Conservation (phyloP, 2,329 filamentous ascomycete species). For the Biscogniauxia marginata region DNA sequence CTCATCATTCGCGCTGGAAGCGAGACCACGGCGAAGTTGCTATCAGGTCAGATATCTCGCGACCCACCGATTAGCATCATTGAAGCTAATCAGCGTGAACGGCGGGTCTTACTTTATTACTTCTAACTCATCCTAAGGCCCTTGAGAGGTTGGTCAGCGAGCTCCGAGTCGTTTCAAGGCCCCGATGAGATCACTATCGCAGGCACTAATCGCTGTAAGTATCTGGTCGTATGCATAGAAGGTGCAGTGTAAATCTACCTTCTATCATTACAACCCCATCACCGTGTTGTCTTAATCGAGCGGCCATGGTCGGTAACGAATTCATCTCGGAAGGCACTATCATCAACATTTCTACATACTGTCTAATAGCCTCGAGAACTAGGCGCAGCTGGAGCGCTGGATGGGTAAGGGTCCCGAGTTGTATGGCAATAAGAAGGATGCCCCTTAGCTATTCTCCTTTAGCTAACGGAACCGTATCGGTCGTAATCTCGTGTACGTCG, state of each 20-base stretch:
- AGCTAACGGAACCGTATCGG: conserved; percentile 36
- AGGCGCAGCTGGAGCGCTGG: conserved; percentile 18
- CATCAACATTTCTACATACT: conserved; percentile 17
- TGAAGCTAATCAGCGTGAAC: too few relatives aligned
- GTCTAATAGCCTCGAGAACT: conserved; percentile 10
- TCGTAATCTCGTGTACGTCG: conserved; percentile 36
- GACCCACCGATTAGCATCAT: background rate
- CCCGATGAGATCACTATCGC: conserved; percentile 36
- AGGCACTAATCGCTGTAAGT: conserved; percentile 30
- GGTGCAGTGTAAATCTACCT: conserved; percentile 41
- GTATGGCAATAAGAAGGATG: conserved; percentile 26
- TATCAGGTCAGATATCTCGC: conserved; percentile 10
- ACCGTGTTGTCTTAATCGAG: conserved; percentile 10
- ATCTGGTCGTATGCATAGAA: conserved; percentile 37
- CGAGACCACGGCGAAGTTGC: conserved; percentile 20
- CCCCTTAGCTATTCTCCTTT: conserved; percentile 31
- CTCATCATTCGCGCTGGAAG: conserved; percentile 24
- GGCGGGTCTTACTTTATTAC: conserved; percentile 18
- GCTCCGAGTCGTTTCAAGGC: conserved; percentile 32
- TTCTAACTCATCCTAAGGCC: conserved; percentile 24
- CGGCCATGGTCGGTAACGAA: conserved; percentile 14
- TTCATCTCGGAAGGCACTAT: conserved; percentile 11
- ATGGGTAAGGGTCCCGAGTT: conserved; percentile 18
- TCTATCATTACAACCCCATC: conserved; percentile 13
- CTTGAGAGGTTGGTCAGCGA: conserved; percentile 34